phyloP scores from a whole-genome alignment of 2,329 filamentous ascomycete species.

The Cladophialophora chaetospira region DNA sequence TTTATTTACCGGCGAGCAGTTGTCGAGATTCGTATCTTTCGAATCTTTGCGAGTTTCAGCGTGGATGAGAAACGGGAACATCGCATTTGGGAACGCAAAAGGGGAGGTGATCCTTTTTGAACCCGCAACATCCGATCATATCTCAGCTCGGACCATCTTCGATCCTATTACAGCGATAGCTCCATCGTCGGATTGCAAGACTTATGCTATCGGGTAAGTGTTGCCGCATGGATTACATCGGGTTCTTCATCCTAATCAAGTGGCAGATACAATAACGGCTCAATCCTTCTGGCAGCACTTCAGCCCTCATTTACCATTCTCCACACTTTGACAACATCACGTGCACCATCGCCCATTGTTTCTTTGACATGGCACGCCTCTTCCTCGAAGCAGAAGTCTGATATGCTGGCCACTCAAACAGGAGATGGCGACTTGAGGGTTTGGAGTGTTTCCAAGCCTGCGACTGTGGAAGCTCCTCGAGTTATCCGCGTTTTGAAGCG shows the following conservation, averaged over 20 bases:
- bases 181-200: conserved; percentile 84
- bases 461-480: conserved; percentile 72
- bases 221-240: neutral
- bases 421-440: conserved; percentile 89
- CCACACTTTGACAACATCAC: conserved; percentile 83
- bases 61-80: conserved; percentile 97
- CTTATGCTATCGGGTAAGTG: conserved; percentile 85
- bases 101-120: conserved; percentile 95
- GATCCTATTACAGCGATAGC: conserved; percentile 94
- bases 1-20: conserved; percentile 83
- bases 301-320: conserved; percentile 92
- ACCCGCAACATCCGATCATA: conserved; percentile 86
- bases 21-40: conserved; percentile 90
- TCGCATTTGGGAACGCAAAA: conserved; percentile 91
- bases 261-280: conserved; percentile 86
- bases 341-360: conserved; percentile 82
- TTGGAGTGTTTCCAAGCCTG: conserved; percentile 90
- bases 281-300: conserved; percentile 83
- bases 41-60: conserved; percentile 80
- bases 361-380: conserved; percentile 94
- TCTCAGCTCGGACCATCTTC: conserved; percentile 87
- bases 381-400: conserved; percentile 91
- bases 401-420: conserved; percentile 94
- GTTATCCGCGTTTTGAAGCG: conserved; percentile 85
- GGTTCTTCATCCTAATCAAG: conserved; percentile 24